phyloP scores from a whole-genome alignment of 2,329 filamentous ascomycete species.

The Aspergillus hortae region DNA sequence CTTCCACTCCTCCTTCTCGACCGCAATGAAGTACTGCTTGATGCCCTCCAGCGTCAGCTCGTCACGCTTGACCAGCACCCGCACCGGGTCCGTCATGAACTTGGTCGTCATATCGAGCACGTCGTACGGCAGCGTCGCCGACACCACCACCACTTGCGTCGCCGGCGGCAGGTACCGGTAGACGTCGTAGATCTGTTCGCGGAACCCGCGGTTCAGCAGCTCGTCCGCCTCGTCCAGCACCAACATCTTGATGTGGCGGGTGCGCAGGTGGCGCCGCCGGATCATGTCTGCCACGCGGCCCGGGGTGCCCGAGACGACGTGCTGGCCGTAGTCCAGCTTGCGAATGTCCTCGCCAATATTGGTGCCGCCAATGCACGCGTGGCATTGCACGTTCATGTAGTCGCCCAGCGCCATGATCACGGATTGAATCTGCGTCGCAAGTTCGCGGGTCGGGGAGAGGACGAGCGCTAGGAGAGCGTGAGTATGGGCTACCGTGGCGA shows the following conservation, averaged over 20 bases:
- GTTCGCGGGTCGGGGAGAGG: conserved; percentile 90
- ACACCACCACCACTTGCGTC: conserved; percentile 97
- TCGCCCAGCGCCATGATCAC: conserved; percentile 99
- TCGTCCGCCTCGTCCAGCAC: conserved; percentile 75
- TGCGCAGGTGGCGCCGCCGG: conserved; percentile 67
- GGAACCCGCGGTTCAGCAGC: conserved; percentile 87
- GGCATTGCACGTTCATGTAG: conserved; percentile 99
- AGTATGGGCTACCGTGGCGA: not conserved
- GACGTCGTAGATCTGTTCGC: conserved; percentile 98
- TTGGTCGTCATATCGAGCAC: conserved; percentile 99
- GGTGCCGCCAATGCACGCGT: conserved; percentile 96
- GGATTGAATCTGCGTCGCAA: conserved; percentile 97
- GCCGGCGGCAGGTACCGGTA: conserved; percentile 95
- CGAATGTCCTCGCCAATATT: conserved; percentile 97
- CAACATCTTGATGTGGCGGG: conserved; percentile 74
- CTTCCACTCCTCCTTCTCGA: conserved; percentile 99
- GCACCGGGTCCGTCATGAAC: conserved; percentile 98
- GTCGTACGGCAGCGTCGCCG: conserved; percentile 93
- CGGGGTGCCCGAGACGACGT: conserved; percentile 96
- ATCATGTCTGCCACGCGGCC: conserved; percentile 90
- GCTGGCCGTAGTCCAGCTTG: conserved; percentile 95
- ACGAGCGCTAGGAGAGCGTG: conserved; percentile 64
- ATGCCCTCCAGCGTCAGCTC: conserved; percentile 95
- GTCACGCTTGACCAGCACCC: conserved; percentile 97
- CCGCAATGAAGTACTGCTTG: conserved; percentile 98